Evolutionary conservation across 305 asterid species (phyloP), one percentile per base, ranked within the genome.

Genomic region (Fraxinus albicans): DNA sequence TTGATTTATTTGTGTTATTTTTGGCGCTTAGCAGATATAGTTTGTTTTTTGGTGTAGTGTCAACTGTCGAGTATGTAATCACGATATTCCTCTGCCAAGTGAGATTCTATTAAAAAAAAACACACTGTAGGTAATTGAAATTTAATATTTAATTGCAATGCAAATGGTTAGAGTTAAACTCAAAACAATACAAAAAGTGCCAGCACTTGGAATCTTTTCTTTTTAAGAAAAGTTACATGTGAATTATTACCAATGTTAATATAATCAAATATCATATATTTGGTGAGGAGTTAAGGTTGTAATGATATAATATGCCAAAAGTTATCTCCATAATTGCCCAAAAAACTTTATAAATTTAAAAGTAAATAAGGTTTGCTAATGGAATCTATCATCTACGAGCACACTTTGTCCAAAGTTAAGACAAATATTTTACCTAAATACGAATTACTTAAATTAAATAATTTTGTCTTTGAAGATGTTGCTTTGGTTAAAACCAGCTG

Each of bases 261-360:
- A 67, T 67, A 67, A 60, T 58, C 69, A 6, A 58, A 5, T 58
- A n/a, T 19, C 2, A 3, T 58, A 2, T 21, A 44, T 7, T 55
- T 50, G 70, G 35, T 77, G 80, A 77, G 25, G 63, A 13, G 27
- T 77, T 23, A 77, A 25, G 70, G 80, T 60, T 23, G 80, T 17
- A 44, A 27, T 29, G 63, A 29, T 42, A 12, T 77, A 50, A 40
- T 25, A 77, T 53, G 25, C 38, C 70, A 50, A 77, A 77, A 77
- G 80, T 77, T 5, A 77, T 34, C 44, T 17, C 70, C 72, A 50
- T 50, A 10, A 77, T 50, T 77, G 17, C 13, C 31, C 65, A 13
- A 60, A 47, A 27, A 33, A 53, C 75, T 13, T 13, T 25, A 10
- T 69, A 29, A 27, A 69, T 25, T 3, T 8, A 25, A 27, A 25